Evolutionary conservation across 2,329 filamentous ascomycete genomes (phyloP).

Genomic region (Ophiostoma sp.): DNA sequence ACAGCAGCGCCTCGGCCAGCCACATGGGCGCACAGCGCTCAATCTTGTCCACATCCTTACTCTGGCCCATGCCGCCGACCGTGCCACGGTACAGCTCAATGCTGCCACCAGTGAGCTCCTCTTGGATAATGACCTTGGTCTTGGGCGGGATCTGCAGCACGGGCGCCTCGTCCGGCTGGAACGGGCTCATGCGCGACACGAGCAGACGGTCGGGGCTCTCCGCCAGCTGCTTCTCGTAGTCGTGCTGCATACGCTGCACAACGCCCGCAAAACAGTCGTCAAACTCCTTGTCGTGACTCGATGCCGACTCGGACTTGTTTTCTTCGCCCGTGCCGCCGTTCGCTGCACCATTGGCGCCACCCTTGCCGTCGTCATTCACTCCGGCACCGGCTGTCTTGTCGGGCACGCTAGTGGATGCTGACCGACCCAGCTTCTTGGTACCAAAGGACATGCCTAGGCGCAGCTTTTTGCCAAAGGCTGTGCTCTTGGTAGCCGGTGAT

Average conservation of each 20-base stretch:
- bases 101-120: slow-evolving; percentile 61
- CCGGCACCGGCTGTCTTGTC: slow-evolving; percentile 57
- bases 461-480: slow-evolving; percentile 78
- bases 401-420: slow-evolving; percentile 58
- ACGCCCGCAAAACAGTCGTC: slow-evolving; percentile 71
- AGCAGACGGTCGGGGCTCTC: slow-evolving; percentile 51
- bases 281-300: slow-evolving; percentile 60
- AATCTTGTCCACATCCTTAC: slow-evolving; percentile 69
- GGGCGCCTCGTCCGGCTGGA: slow-evolving; percentile 67
- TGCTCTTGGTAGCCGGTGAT: slow-evolving; percentile 44
- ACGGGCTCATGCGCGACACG: slow-evolving; percentile 62
- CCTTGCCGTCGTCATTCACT: slow-evolving; percentile 62
- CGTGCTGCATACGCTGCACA: slow-evolving; percentile 65
- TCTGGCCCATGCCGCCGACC: slow-evolving; percentile 62
- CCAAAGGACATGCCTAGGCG: slow-evolving; percentile 70
- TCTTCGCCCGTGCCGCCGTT: slow-evolving; percentile 30
- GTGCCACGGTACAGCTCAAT: slow-evolving; percentile 90
- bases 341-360: slow-evolving; percentile 36
- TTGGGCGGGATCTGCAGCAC: slow-evolving; percentile 63
- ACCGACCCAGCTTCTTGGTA: slow-evolving; percentile 76
- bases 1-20: slow-evolving; percentile 80
- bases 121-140: slow-evolving; percentile 64
- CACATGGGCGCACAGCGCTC: slow-evolving; percentile 86
- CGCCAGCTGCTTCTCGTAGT: slow-evolving; percentile 63
- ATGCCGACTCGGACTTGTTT: slow-evolving; percentile 19